Evolutionary conservation across 441 rosid species (phyloP), one percentile per base, ranked within the genome.

Genomic region (Arabidopsis hybrid): DNA sequence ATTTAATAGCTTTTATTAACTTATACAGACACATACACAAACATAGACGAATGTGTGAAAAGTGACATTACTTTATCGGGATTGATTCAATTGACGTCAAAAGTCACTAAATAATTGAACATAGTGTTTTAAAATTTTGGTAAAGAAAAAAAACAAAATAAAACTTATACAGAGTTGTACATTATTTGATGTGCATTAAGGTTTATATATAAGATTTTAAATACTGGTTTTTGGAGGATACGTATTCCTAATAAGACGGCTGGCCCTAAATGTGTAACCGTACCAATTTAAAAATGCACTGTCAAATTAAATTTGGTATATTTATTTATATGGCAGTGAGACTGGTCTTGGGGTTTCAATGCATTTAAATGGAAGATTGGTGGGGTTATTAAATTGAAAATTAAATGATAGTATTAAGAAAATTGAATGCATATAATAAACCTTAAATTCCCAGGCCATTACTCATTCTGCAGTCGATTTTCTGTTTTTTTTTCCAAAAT

Each of bases 291-390:
- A 31, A 68, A 67, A 75, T 61, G 40, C 64, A 60, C 17, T 35
- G 39, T 38, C 12, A 42, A 36, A 69, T 69, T 75, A 35, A 58
- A 76, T 65, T 56, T 65, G 63, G 43, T 40, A 50, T 70, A 71
- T 77, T 71, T 59, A 77, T 71, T 38, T 59, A 1, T 35, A 59
- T 75, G 74, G 68, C 76, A 77, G 76, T 65, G 59, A 65, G 73
- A 71, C 69, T 65, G 76, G 80, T 77, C 73, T 65, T 71, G 66
- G 14, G 67, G 45, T 77, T 71, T 71, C 14, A 71, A 65, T 77
- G 76, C 73, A 21, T 77, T 58, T 65, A 40, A 71, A 71, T 77
- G 69, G 14, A 21, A 51, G 43, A 77, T 65, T 66, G 80, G 76
- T 71, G 59, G 42, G 64, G 80, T 59, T 65, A 65, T 71, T 77